Evolutionary conservation across 2,329 filamentous ascomycete genomes (phyloP).

Genomic region (Fusarium sp.): DNA sequence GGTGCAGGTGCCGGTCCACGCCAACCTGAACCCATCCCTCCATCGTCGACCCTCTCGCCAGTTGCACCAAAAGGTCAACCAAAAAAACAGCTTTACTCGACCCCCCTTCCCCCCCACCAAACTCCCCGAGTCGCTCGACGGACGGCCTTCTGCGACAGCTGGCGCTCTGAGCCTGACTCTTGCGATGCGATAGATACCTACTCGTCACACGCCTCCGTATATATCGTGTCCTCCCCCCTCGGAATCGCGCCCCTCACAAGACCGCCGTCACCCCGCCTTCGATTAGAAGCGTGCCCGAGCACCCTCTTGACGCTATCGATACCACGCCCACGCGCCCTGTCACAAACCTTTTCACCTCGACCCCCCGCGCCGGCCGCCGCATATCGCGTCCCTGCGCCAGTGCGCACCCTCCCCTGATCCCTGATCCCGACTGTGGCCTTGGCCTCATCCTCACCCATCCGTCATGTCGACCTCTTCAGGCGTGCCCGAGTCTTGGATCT

Average conservation of each 20-base stretch:
- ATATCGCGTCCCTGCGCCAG: conserved; percentile 10
- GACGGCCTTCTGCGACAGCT: conserved; percentile 20
- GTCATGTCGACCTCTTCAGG: conserved; percentile 70
- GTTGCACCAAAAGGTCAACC: conserved; percentile 32
- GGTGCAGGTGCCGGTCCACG: conserved; percentile 14
- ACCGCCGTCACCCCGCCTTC: conserved; percentile 42
- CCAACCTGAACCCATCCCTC: background rate
- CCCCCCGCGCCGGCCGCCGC: conserved; percentile 13
- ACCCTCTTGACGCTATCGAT: conserved; percentile 35
- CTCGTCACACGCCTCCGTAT: background rate
- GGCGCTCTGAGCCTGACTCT: conserved; percentile 1
- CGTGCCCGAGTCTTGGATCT: conserved; percentile 91
- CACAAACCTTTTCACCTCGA: conserved; percentile 9
- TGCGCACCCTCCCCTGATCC: conserved; percentile 25
- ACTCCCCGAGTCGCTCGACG: background rate
- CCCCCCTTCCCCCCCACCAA: background rate
- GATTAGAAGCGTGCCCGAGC: background rate
- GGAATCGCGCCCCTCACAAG: conserved; percentile 38
- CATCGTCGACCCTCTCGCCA: conserved; percentile 3
- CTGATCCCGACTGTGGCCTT: conserved; percentile 12
- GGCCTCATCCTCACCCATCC: conserved; percentile 24
- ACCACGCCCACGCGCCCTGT: conserved; percentile 15
- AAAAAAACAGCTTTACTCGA: conserved; percentile 14
- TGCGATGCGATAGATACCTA: conserved; percentile 6
- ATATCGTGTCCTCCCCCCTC: background rate